A percentile compares a stretch with the other conserved stretches of the same genome.
Conservation (phyloP, 208 protist species). For the Blechomonas ayalai region DNA sequence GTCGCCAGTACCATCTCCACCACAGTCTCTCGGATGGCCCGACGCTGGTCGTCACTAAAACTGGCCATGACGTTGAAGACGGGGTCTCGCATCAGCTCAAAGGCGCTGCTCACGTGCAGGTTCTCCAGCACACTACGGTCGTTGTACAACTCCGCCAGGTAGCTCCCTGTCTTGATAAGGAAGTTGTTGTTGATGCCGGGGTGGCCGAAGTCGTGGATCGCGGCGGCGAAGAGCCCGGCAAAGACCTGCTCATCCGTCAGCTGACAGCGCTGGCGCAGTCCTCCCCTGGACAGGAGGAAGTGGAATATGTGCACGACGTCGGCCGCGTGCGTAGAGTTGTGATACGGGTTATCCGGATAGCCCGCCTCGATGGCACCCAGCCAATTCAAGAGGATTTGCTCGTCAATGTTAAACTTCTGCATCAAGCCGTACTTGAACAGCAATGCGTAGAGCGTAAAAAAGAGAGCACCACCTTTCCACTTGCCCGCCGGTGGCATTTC, state of each 20-base stretch:
- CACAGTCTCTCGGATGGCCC: conserved; percentile 81
- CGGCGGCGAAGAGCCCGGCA: conserved; percentile 82
- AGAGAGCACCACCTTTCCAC: conserved; percentile 67
- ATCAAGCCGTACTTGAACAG: conserved; percentile 79
- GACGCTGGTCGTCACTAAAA: conserved; percentile 71
- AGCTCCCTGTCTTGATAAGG: conserved; percentile 77
- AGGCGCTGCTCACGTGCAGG: conserved; percentile 87
- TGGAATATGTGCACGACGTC: conserved; percentile 88
- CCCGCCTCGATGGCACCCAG: conserved; percentile 83
- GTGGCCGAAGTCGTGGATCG: conserved; percentile 96
- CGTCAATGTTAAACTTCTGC: conserved; percentile 88
- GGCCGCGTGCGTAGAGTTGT: conserved; percentile 92
- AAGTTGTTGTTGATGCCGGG: conserved; percentile 94
- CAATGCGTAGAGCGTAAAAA: conserved; percentile 84
- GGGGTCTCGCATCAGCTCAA: conserved; percentile 87
- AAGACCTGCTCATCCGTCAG: conserved; percentile 84
- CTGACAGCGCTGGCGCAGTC: conserved; percentile 55
- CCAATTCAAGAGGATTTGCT: conserved; percentile 86
- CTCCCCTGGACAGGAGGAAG: conserved; percentile 77
- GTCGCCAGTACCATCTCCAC: conserved; percentile 93
- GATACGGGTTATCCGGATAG: conserved; percentile 90
- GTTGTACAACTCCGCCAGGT: conserved; percentile 92
- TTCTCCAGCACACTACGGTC: conserved; percentile 95
- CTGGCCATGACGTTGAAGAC: conserved; percentile 72
- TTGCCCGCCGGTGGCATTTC: conserved; percentile 51